Percentiles rank a stretch among this genome's conserved stretches.
phyloP scores from a whole-genome alignment of 139 green algal genomes.

The Chlorella ohadii region DNA sequence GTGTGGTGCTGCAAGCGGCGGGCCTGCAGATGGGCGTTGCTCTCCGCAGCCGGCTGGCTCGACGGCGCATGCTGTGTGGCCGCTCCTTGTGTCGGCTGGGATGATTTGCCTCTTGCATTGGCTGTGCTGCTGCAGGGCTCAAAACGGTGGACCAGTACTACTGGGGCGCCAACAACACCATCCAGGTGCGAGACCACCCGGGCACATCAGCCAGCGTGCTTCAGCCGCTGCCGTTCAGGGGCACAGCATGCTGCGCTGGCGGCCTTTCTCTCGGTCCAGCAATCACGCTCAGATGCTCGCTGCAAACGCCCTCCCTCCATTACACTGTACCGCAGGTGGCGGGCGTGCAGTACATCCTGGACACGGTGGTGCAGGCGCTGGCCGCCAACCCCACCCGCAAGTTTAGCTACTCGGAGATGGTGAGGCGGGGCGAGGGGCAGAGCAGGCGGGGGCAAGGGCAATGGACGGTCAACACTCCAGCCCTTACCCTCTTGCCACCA shows the following conservation, averaged over 20 bases:
- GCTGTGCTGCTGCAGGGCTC: constrained; percentile 55
- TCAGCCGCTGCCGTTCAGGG: background rate
- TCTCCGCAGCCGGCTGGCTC: too few species aligned
- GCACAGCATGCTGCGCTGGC: too few species aligned
- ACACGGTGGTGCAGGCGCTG: constrained; percentile 77
- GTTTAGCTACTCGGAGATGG: constrained; percentile 88
- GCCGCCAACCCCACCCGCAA: constrained; percentile 66
- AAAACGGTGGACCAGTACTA: constrained; percentile 95
- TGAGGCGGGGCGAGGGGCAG: constrained; percentile 4
- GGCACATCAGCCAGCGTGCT: background rate
- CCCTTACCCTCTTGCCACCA: too few species aligned
- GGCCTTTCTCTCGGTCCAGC: too few species aligned
- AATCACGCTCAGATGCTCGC: too few species aligned
- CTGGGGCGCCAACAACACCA: constrained; percentile 76
- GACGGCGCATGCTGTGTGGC: too few species aligned
- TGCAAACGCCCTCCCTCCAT: too few species aligned
- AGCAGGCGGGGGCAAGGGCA: too few species aligned
- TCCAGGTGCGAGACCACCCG: constrained; percentile 58
- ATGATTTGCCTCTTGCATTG: too few species aligned
- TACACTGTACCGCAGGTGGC: constrained; percentile 51
- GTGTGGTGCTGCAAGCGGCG: background rate
- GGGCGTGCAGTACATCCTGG: constrained; percentile 85
- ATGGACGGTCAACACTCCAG: too few species aligned
- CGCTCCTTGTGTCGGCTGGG: too few species aligned
- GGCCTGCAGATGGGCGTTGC: too few species aligned